Percentiles rank a stretch among this genome's conserved stretches.
phyloP scores from a whole-genome alignment of 495 filamentous ascomycete species.

The Xylaria sp. region DNA sequence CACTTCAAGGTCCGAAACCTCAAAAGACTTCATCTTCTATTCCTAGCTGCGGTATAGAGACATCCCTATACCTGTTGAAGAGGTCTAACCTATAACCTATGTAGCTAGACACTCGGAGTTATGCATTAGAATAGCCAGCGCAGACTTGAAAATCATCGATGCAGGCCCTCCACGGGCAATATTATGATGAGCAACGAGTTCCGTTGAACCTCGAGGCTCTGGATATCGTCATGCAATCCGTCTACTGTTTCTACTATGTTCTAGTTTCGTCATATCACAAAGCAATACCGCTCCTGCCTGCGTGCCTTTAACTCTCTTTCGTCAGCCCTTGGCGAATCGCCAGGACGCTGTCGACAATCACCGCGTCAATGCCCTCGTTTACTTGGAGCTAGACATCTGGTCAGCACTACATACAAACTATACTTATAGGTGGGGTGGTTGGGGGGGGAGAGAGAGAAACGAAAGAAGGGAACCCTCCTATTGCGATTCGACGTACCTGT shows the following conservation, averaged over 20 bases:
- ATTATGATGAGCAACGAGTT: background rate
- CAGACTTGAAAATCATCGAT: background rate
- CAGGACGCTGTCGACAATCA: constrained; percentile 93
- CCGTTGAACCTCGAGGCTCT: background rate
- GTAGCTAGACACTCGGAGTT: background rate
- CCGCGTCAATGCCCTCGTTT: constrained; percentile 92
- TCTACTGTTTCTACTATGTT: background rate
- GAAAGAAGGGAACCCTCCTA: background rate
- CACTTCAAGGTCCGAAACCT: background rate
- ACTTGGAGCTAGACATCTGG: constrained; percentile 74
- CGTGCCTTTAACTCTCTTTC: constrained; percentile 33
- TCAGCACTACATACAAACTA: constrained; percentile 33
- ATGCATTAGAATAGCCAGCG: background rate
- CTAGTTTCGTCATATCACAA: background rate
- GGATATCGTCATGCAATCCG: background rate
- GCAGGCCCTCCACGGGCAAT: background rate
- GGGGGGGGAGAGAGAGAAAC: background rate
- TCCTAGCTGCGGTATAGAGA: background rate
- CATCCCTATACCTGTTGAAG: background rate
- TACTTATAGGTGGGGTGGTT: background rate
- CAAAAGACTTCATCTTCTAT: background rate
- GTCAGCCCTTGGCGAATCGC: constrained; percentile 68
- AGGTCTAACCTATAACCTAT: background rate
- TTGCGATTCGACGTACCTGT: constrained; percentile 63
- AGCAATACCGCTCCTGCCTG: no score